phyloP scores from a whole-genome alignment of 345 rosid genomes.

The Turnera subulata region DNA sequence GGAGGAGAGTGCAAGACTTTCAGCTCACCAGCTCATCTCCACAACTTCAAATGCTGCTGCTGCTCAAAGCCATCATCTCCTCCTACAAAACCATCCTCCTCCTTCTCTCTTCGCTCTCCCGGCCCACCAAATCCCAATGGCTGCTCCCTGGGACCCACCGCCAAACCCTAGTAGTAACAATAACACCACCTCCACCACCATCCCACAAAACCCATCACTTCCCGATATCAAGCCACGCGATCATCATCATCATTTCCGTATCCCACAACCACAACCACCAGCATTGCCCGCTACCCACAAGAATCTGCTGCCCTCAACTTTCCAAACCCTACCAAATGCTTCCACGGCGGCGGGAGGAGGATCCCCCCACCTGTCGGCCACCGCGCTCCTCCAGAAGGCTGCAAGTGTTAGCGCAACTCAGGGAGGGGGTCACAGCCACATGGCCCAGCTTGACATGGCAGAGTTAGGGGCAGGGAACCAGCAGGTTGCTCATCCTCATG shows the following conservation, averaged over 20 bases:
- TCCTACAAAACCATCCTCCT: slow-evolving; percentile 19
- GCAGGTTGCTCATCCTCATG: background rate
- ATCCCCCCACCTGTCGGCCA: slow-evolving; percentile 61
- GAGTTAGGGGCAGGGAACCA: slow-evolving; percentile 11
- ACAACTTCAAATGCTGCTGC: slow-evolving; percentile 13
- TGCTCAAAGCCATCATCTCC: slow-evolving; percentile 11
- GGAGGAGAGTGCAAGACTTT: slow-evolving; percentile 76
- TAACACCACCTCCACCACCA: too few species aligned
- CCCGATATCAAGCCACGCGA: slow-evolving; percentile 36
- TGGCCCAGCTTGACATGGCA: slow-evolving; percentile 30
- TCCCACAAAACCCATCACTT: slow-evolving; percentile 14
- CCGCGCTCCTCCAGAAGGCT: slow-evolving; percentile 92
- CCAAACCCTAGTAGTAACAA: slow-evolving; percentile 33
- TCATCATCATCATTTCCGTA: slow-evolving; percentile 25
- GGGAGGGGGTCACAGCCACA: slow-evolving; percentile 28
- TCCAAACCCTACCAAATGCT: slow-evolving; percentile 30
- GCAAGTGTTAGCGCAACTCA: slow-evolving; percentile 46
- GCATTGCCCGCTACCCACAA: slow-evolving; percentile 14
- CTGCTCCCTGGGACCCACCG: slow-evolving; percentile 29
- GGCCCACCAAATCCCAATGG: slow-evolving; percentile 21
- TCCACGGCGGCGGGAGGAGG: slow-evolving; percentile 29
- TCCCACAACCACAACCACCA: slow-evolving; percentile 24
- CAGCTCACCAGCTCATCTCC: slow-evolving; percentile 37
- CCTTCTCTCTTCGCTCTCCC: slow-evolving; percentile 20
- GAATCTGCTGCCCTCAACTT: slow-evolving; percentile 23